phyloP scores from a whole-genome alignment of 352 stramenopile species.

The Thalassiosira livingstoniorum region DNA sequence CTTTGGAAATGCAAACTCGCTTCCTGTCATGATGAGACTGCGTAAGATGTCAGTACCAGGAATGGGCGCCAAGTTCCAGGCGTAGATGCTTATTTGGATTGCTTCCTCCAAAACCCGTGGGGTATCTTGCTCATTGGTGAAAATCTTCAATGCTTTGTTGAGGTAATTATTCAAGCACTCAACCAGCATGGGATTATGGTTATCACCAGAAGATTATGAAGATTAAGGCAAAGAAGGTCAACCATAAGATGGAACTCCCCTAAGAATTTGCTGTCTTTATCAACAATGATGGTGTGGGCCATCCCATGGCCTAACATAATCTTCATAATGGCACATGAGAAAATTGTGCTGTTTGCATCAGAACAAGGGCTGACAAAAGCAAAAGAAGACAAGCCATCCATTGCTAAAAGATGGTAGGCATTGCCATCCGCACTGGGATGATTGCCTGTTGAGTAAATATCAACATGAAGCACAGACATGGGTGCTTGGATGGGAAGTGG shows the following conservation, averaged over 20 bases:
- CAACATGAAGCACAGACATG: neutral
- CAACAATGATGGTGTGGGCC: constrained; percentile 12
- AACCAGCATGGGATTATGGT: constrained; percentile 38
- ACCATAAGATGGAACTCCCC: neutral
- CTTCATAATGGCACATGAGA: constrained; percentile 13
- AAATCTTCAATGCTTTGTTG: constrained; percentile 26
- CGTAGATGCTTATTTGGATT: constrained; percentile 28
- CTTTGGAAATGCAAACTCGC: constrained; percentile 26
- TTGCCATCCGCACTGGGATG: neutral
- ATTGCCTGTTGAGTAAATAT: neutral
- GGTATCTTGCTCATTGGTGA: constrained; percentile 24
- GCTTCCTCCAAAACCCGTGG: neutral
- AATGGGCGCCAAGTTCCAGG: constrained; percentile 32
- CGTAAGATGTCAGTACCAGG: constrained; percentile 25
- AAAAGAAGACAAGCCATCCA: constrained; percentile 5
- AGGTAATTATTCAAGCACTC: constrained; percentile 22
- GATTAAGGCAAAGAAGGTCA: constrained; percentile 20
- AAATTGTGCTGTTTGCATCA: neutral
- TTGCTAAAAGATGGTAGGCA: neutral
- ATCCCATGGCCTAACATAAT: constrained; percentile 6
- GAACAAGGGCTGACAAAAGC: neutral
- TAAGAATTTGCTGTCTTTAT: constrained; percentile 31
- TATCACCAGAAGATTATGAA: constrained; percentile 19
- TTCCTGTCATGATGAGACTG: constrained; percentile 12
- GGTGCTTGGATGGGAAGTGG: constrained; percentile 18